Conservation (phyloP, 169 alveolate species). For the Nephromyces sp. region DNA sequence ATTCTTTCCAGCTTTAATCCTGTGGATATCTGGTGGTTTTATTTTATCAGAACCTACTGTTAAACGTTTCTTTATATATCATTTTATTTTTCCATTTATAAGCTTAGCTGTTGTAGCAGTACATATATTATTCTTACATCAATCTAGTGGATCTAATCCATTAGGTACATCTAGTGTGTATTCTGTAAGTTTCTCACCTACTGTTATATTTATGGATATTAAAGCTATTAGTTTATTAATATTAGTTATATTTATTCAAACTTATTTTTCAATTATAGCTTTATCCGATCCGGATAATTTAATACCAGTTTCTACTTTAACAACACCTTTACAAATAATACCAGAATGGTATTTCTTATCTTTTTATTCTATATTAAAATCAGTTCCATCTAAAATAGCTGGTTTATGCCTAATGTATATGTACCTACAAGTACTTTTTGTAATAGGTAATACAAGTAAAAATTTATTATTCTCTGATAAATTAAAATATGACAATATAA, state of each 20-base stretch:
- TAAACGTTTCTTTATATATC: slow-evolving; percentile 37
- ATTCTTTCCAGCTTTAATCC: background rate
- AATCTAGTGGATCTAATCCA: slow-evolving; percentile 34
- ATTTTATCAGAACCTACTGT: slow-evolving; percentile 27
- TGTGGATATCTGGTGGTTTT: slow-evolving; percentile 30
- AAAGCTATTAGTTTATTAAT: slow-evolving; percentile 17
- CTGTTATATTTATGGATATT: slow-evolving; percentile 21
- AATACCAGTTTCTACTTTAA: slow-evolving; percentile 13
- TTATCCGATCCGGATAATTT: slow-evolving; percentile 37
- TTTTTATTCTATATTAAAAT: slow-evolving; percentile 30
- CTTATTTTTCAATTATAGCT: slow-evolving; percentile 17
- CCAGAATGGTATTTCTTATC: slow-evolving; percentile 45
- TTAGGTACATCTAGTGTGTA: slow-evolving; percentile 21
- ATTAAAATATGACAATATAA: background rate
- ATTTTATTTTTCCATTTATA: slow-evolving; percentile 33
- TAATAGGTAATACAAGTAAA: background rate
- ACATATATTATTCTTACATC: slow-evolving; percentile 35
- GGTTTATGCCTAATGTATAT: slow-evolving; percentile 7
- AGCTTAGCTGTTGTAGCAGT: slow-evolving; percentile 23
- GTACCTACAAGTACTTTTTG: background rate
- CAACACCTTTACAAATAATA: slow-evolving; percentile 34
- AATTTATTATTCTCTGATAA: background rate
- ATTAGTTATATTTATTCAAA: slow-evolving; percentile 20
- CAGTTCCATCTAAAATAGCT: slow-evolving; percentile 27
- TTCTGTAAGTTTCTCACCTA: slow-evolving; percentile 23